A percentile compares a stretch with the other conserved stretches of the same genome.
phyloP scores from a whole-genome alignment of 2,329 filamentous ascomycete species.

The Didymella sp. region DNA sequence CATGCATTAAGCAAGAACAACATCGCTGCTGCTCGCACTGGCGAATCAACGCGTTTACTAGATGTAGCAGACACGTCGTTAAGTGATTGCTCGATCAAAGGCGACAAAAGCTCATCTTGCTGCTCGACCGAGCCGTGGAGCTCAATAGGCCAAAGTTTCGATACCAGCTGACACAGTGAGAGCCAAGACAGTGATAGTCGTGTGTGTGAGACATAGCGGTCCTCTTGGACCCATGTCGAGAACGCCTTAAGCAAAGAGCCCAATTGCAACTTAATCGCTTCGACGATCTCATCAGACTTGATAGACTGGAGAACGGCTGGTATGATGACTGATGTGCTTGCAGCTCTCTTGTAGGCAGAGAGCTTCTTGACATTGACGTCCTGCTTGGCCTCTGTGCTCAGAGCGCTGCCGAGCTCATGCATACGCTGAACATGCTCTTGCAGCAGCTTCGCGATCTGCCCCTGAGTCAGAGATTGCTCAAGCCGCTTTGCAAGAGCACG shows the following conservation, averaged over 20 bases:
- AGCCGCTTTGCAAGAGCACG: slow-evolving; percentile 33
- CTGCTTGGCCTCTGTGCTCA: slow-evolving; percentile 20
- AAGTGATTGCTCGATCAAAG: slow-evolving; percentile 37
- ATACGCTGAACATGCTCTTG: slow-evolving; percentile 38
- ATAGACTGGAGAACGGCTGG: slow-evolving; percentile 38
- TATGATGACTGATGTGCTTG: slow-evolving; percentile 40
- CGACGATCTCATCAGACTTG: slow-evolving; percentile 33
- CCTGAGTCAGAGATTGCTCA: slow-evolving; percentile 43
- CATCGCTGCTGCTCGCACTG: slow-evolving; percentile 32
- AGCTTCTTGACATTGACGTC: slow-evolving; percentile 31
- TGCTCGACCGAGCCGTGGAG: slow-evolving; percentile 34
- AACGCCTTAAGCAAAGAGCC: slow-evolving; percentile 33
- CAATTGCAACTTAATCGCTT: slow-evolving; percentile 31
- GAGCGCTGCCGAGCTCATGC: slow-evolving; percentile 20
- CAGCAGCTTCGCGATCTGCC: slow-evolving; percentile 42
- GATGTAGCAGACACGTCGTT: slow-evolving; percentile 30
- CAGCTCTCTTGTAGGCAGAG: slow-evolving; percentile 30
- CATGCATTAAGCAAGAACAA: slow-evolving; percentile 39
- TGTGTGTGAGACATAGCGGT: slow-evolving; percentile 26
- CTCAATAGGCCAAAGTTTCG: slow-evolving; percentile 41
- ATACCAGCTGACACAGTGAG: slow-evolving; percentile 38
- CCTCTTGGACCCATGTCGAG: slow-evolving; percentile 30
- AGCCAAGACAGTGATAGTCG: slow-evolving; percentile 36
- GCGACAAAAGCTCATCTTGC: slow-evolving; percentile 36
- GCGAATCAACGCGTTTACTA: slow-evolving; percentile 25